Evolutionary conservation across 2,329 filamentous ascomycete species (phyloP), one percentile per base, ranked within the genome.

Genomic region (Alternaria sp.): DNA sequence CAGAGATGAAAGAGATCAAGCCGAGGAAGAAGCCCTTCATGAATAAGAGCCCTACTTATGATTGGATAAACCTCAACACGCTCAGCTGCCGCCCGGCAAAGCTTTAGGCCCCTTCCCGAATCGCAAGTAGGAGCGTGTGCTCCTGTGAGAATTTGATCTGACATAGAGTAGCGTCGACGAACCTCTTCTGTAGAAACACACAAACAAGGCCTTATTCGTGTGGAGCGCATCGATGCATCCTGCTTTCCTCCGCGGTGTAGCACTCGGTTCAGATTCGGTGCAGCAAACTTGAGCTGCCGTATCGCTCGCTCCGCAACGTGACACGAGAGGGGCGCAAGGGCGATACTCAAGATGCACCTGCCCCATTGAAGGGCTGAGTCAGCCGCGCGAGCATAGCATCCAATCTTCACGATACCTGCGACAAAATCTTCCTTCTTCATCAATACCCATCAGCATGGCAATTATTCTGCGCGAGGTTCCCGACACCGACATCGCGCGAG

Each of bases 401-500:
- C 43, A 45, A 0, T 11, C 11, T 45, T 12, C n/a, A 21, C 10
- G 4, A 4, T 11, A 21, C 20, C 20, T 37, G 12, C 10, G 3
- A 45, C 20, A 6, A 21, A 0, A 45, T 45, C 20, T 5, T 45
- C 6, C 43, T 45, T 20, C 5, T 37, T 2, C 30, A 45, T 4
- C 43, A 3, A 20, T 20, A 12, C 6, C 6, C 10, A 20, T 45
- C 11, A 45, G 18, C 10, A 78, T 78, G 75, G 47, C 64, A 15
- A 66, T 76, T n/a, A 54, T 65, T 4, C 47, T 75, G 4, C 68
- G 65, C 61, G 68, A 71, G 41, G 68, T 71, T 2, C 65, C 64
- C 1, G 74, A 76, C 21, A 54, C 65, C 0, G 74, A 77, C 25
- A 58, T 78, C 21, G 65, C 65, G 7, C 72, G 69, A 6, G 67